Base-by-base conservation (phyloP, 345 rosid genomes). In the Salix purpurea region DNA sequence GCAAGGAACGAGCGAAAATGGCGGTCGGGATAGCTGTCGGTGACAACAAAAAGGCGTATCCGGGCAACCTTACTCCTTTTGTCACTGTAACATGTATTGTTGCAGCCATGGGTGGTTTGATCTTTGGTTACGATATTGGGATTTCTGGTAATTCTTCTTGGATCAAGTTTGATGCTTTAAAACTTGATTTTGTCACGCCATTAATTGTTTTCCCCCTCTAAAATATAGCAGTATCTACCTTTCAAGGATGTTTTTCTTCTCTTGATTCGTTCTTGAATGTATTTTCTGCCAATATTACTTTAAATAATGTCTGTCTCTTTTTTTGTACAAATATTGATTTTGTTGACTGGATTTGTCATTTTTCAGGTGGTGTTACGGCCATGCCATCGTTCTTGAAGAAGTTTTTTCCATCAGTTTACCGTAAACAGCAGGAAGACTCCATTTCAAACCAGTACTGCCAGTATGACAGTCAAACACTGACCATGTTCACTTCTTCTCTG, bases 31-130 rank as follows among this genome's bases (percentile, higher is more conserved):
- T 91, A 6, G 86, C 81, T 2, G 72, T 78, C 73, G 89, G 85
- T 15, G 77, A 48, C 79, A 87, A 88, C 48, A 87, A 32, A 58
- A 72, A 16, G 85, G 91, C 79, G 75, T 94, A 94, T 76, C 95
- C 97, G 46, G 98, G 98, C 19, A 94, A 90, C 28, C 93, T 94
- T 3, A 94, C 98, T 16, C 89, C 78, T 5, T 95, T 74, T 75
- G 99, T 95, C 69, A 76, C 80, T 36, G 86, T 90, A 67, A 92
- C 99, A 44, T 95, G 97, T 73, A 78, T 95, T 28, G 92, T 95
- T 32, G 99, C 97, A n/a, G 95, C 92, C 88, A 95, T 93, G 99
- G 99, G 99, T 3, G 99, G 99, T 77, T 88, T 95, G 81, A 95
- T 95, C 83, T 95, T 95, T 60, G 99, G 98, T 21, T 94, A 94